phyloP scores from a whole-genome alignment of 2,329 filamentous ascomycete species.

The Arthrobotrys pseudoclavata region DNA sequence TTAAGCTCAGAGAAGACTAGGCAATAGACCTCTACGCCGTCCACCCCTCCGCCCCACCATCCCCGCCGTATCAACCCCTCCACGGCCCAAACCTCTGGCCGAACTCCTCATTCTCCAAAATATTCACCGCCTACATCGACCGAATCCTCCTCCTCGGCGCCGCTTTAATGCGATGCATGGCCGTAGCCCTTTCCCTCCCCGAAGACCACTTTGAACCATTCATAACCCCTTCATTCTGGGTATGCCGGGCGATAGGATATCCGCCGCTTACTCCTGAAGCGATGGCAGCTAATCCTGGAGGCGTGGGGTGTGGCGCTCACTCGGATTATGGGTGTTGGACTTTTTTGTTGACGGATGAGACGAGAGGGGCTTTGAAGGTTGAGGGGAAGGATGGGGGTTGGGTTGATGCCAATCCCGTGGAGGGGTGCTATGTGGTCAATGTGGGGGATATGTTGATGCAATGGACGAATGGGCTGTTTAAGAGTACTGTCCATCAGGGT shows the following conservation, averaged over 20 bases:
- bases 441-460: constrained; percentile 70
- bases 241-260: constrained; percentile 63
- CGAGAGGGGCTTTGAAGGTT: constrained; percentile 68
- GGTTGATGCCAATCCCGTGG: constrained; percentile 68
- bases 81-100: constrained; percentile 68
- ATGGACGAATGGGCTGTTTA: constrained; percentile 64
- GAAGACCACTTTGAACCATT: constrained; percentile 63
- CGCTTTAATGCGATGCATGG: constrained; percentile 63
- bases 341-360: constrained; percentile 68
- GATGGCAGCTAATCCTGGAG: constrained; percentile 59
- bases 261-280: constrained; percentile 53
- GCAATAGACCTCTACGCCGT: constrained; percentile 64
- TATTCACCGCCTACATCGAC: constrained; percentile 63
- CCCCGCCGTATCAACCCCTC: constrained; percentile 64
- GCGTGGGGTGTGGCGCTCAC: constrained; percentile 67
- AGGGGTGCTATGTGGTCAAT: constrained; percentile 69
- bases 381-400: constrained; percentile 66
- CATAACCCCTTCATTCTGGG: constrained; percentile 63
- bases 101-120: constrained; percentile 62
- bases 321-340: constrained; percentile 70
- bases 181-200: constrained; percentile 61
- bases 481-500: constrained; percentile 67
- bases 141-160: constrained; percentile 60
- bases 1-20: constrained; percentile 30
- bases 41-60: constrained; percentile 60